Base-by-base conservation (phyloP, 2,329 filamentous ascomycete species). In the Colletotrichum tropicicola region DNA sequence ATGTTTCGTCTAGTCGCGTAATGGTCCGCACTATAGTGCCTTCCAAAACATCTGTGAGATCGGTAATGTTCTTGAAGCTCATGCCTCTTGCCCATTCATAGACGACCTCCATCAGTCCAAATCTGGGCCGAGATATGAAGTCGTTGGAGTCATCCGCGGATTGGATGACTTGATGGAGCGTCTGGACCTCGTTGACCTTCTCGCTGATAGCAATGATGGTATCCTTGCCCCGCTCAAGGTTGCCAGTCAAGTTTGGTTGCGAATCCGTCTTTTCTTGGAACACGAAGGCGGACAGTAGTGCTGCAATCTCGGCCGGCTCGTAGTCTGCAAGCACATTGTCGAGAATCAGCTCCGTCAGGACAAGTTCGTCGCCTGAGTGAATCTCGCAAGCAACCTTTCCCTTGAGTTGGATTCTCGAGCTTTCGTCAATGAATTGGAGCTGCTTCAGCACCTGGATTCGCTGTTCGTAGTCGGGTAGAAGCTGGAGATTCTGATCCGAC, bases 331-430 rank as follows among this genome's bases (percentile, higher is more conserved):
- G 89, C 2, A 98, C 93, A 72, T 99, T 99, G 79, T 99, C 96
- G 17, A 99, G 89, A 49, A 99, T 94, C 6, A 98, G 87, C 76
- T 99, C 96, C 0, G 96, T 99, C 17, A 99, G 87, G 1, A 99
- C 95, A 0, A 99, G 87, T 78, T 99, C 96, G 75, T 98, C 95
- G 17, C 94, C 94, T 0, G 95, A 98, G 78, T 98, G 96, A 65
- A 99, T 95, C 79, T 99, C 96, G 80, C 96, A 99, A 5, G 96
- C 96, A 21, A 99, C 96, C 78, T 98, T 98, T 78, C 96, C 96
- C 80, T 99, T 99, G 68, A 99, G 87, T 79, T 97, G 92, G 39
- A 99, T 97, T 21, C 95, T 90, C 5, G 90, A 91, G 45, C 91
- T 89, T 4, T 92, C 89, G 72, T 99, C 96, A 70, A 99, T 92